Evolutionary conservation across 768 basidiomycete genomes (phyloP).

Genomic region (Tubosaeta sp.): DNA sequence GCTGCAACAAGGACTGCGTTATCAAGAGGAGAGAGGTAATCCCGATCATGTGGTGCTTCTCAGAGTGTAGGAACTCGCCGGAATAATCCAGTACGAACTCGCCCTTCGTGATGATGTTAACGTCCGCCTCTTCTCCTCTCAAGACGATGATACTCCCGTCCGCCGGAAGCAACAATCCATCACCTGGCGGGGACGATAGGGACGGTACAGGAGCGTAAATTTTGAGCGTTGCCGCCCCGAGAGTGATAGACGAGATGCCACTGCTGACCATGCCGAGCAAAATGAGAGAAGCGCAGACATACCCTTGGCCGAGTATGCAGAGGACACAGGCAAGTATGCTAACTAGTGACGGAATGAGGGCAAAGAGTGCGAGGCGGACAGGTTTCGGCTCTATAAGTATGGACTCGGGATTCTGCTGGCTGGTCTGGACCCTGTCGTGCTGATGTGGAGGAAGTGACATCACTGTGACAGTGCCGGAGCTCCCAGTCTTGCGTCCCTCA

Average conservation of each 20-base stretch:
- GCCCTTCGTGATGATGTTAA: constrained; percentile 30
- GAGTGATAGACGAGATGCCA: constrained; percentile 25
- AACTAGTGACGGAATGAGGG: constrained; percentile 21
- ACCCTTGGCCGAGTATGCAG: constrained; percentile 20
- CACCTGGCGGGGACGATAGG: constrained; percentile 20
- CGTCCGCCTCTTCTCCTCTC: constrained; percentile 25
- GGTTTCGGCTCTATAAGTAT: constrained; percentile 9
- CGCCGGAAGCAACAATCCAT: constrained; percentile 23
- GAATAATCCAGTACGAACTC: constrained; percentile 28
- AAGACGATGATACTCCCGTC: constrained; percentile 23
- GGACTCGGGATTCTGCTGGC: background rate
- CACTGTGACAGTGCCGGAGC: constrained; percentile 10
- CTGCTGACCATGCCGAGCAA: constrained; percentile 29
- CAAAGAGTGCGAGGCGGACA: constrained; percentile 8
- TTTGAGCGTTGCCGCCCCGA: constrained; percentile 26
- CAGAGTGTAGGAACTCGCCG: background rate
- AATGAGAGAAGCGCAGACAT: constrained; percentile 27
- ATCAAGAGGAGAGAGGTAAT: constrained; percentile 24
- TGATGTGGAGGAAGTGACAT: constrained; percentile 10
- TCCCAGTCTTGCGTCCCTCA: constrained; percentile 14
- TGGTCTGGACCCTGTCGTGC: background rate
- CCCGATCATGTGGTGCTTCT: constrained; percentile 15
- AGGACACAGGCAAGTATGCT: constrained; percentile 21
- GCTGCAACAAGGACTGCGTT: constrained; percentile 28
- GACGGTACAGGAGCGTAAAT: constrained; percentile 24